Evolutionary conservation across 345 rosid species (phyloP).

Genomic region (Salix purpurea): DNA sequence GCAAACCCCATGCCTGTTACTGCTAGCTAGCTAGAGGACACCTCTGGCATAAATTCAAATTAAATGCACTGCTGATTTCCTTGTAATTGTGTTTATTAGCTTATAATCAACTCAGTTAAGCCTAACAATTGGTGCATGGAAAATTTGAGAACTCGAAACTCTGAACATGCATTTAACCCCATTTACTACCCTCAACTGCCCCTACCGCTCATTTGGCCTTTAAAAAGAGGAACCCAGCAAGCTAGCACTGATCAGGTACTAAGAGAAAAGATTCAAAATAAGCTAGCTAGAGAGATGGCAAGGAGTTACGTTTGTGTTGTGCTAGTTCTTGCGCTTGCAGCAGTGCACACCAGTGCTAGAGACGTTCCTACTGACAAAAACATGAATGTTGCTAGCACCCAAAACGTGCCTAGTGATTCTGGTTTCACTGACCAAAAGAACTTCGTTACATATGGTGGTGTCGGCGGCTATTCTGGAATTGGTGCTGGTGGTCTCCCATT

Average conservation of each 20-base stretch:
- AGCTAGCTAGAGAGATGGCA: conserved; percentile 30
- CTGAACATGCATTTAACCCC: conserved; percentile 13
- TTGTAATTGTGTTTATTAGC: too few relatives aligned
- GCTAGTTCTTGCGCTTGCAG: conserved; percentile 35
- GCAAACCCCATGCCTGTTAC: too few relatives aligned
- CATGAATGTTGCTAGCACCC: conserved; percentile 23
- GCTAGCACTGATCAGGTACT: not conserved
- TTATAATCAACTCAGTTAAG: too few relatives aligned
- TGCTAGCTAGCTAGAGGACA: too few relatives aligned
- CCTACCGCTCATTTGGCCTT: conserved; percentile 16
- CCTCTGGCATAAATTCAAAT: too few relatives aligned
- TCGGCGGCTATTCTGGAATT: conserved; percentile 54
- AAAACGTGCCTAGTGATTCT: conserved; percentile 32
- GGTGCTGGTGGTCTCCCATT: conserved; percentile 36
- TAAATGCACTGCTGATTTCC: too few relatives aligned
- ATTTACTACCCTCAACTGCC: conserved; percentile 33
- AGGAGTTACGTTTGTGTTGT: conserved; percentile 21
- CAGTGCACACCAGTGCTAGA: conserved; percentile 14
- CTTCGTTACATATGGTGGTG: conserved; percentile 59
- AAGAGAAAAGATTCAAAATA: not conserved
- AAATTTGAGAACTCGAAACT: not conserved
- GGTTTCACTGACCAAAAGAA: conserved; percentile 69
- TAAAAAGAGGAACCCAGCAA: conserved; percentile 15
- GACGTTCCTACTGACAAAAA: not conserved
- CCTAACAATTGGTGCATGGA: too few relatives aligned